These are phyloP conservation scores for Populus tomentosa DNA, from an alignment of 441 rosid species.

Conservation along the genomic window DNA sequence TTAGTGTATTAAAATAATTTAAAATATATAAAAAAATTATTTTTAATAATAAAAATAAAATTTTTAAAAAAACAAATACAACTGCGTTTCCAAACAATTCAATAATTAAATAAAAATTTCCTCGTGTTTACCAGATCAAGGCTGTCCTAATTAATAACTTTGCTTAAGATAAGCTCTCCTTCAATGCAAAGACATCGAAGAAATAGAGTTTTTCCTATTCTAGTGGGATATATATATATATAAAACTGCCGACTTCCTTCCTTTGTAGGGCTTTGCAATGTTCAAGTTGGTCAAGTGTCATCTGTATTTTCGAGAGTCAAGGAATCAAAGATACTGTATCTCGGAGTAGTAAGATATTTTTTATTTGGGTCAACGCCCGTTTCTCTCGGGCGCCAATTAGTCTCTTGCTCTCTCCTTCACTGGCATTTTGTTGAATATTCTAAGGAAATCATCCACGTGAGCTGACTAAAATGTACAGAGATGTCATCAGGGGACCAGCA, in stretches of 20 bases:
- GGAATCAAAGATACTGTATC: neutral
- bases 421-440: neutral
- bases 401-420: neutral
- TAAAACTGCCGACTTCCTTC: neutral
- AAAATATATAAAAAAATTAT: too few species aligned
- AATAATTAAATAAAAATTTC: neutral
- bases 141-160: too few species aligned
- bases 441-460: neutral
- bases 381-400: neutral
- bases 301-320: neutral
- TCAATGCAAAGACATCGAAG: neutral
- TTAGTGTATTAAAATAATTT: too few species aligned
- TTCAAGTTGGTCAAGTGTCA: neutral
- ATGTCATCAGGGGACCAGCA: neutral
- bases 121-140: neutral
- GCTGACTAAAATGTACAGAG: neutral
- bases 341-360: neutral
- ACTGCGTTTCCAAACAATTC: too few species aligned
- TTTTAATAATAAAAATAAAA: too few species aligned
- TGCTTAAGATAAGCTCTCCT: neutral
- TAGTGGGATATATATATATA: neutral
- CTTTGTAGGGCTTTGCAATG: neutral
- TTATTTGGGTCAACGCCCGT: neutral
- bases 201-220: neutral
- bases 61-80: too few species aligned